phyloP scores from a whole-genome alignment of 2,329 filamentous ascomycete genomes.

The Clarireedia hainanense region DNA sequence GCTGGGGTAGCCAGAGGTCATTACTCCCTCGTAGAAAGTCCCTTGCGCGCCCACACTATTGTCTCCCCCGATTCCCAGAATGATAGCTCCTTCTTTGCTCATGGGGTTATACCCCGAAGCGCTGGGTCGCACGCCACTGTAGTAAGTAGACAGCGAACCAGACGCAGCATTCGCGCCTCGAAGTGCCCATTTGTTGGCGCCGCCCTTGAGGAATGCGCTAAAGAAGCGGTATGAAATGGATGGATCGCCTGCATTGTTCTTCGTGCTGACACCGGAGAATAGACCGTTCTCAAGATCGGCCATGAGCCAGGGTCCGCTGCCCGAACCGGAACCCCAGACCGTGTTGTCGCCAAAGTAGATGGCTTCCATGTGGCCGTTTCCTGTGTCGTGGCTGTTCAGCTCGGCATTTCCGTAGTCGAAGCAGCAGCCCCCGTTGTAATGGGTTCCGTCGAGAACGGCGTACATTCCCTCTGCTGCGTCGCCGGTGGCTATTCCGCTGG shows the following conservation, averaged over 20 bases:
- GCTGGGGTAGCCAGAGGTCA: slow-evolving; percentile 54
- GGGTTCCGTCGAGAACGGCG: slow-evolving; percentile 50
- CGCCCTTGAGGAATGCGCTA: slow-evolving; percentile 49
- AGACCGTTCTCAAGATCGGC: slow-evolving; percentile 61
- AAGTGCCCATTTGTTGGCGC: slow-evolving; percentile 49
- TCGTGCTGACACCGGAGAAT: slow-evolving; percentile 45
- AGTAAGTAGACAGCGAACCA: slow-evolving; percentile 51
- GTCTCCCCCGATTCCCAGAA: slow-evolving; percentile 61
- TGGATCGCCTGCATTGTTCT: slow-evolving; percentile 44
- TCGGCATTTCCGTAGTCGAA: slow-evolving; percentile 54
- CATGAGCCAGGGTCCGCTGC: slow-evolving; percentile 59
- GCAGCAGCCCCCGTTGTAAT: slow-evolving; percentile 50
- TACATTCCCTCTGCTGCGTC: slow-evolving; percentile 54
- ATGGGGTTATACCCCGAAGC: slow-evolving; percentile 44
- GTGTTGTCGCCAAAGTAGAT: slow-evolving; percentile 55
- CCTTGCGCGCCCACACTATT: slow-evolving; percentile 46
- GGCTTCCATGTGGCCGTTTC: slow-evolving; percentile 61
- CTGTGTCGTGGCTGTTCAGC: slow-evolving; percentile 43
- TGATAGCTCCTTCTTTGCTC: slow-evolving; percentile 56
- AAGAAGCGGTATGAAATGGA: slow-evolving; percentile 48
- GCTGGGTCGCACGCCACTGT: slow-evolving; percentile 46
- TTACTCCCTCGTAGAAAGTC: slow-evolving; percentile 58
- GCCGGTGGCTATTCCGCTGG: slow-evolving; percentile 43
- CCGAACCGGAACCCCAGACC: slow-evolving; percentile 47
- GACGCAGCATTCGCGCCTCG: slow-evolving; percentile 49